Percentiles rank a stretch among this genome's conserved stretches.
Conservation (phyloP, 805 yeast species). For the Saccharomyces cerevisiae region DNA sequence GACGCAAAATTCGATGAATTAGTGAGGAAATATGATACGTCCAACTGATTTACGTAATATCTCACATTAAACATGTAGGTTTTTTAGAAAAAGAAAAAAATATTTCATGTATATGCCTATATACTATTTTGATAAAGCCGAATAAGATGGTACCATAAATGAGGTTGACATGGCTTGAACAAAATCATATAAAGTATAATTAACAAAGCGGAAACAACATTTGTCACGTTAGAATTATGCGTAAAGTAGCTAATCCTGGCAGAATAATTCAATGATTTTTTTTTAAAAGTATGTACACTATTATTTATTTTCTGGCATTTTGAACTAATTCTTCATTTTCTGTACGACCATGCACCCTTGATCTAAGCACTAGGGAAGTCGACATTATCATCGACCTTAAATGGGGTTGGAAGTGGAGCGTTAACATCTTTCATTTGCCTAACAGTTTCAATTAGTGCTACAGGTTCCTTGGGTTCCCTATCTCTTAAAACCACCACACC, state of each 20-base stretch:
- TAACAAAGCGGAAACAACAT: neutral
- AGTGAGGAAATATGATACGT: slow-evolving; percentile 44
- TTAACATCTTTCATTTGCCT: slow-evolving; percentile 68
- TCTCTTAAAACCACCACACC: slow-evolving; percentile 72
- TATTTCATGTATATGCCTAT: neutral
- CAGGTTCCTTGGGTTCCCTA: slow-evolving; percentile 49
- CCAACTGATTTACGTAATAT: neutral
- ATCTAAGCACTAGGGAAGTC: slow-evolving; percentile 13
- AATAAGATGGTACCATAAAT: neutral
- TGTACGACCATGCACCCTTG: slow-evolving; percentile 1
- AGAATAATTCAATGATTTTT: neutral
- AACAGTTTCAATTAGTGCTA: slow-evolving; percentile 68
- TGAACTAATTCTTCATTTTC: neutral
- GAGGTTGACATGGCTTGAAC: neutral
- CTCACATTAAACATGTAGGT: too few relatives aligned
- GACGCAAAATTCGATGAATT: slow-evolving; percentile 58
- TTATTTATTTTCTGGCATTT: neutral
- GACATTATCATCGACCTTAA: slow-evolving; percentile 26
- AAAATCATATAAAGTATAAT: neutral
- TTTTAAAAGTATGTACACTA: neutral
- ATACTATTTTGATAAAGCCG: neutral
- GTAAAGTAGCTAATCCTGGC: neutral
- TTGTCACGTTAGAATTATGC: neutral
- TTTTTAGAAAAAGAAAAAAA: too few relatives aligned
- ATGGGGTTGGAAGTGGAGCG: slow-evolving; percentile 46